Conservation (phyloP, 495 filamentous ascomycete species). For the Rusavskia elegans region DNA sequence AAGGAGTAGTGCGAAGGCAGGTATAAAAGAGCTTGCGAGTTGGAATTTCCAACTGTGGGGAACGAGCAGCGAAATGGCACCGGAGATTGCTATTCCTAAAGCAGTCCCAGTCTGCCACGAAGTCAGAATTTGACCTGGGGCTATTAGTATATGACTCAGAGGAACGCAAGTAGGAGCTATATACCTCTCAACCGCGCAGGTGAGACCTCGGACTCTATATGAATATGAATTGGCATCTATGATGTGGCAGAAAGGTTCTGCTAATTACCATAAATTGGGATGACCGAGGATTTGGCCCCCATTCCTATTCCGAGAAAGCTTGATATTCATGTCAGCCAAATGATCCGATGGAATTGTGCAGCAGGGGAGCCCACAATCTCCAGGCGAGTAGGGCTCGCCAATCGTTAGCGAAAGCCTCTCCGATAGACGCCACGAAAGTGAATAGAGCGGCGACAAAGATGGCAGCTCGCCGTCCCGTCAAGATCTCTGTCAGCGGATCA, state of each 20-base stretch:
- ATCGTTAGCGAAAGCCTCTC: conserved; percentile 4
- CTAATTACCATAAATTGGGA: background rate
- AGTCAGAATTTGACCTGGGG: conserved; percentile 1
- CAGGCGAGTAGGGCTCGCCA: conserved; percentile 8
- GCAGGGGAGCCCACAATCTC: background rate
- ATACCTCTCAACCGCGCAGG: conserved; percentile 9
- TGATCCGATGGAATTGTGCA: background rate
- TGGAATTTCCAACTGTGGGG: conserved; percentile 6
- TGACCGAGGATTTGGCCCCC: conserved; percentile 11
- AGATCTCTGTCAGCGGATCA: conserved; percentile 12
- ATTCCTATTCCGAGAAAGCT: conserved; percentile 10
- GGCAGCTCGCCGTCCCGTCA: conserved; percentile 9
- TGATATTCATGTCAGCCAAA: background rate
- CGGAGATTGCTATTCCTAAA: conserved; percentile 6
- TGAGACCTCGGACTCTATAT: conserved; percentile 8
- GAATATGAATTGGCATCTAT: background rate
- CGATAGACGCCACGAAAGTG: conserved; percentile 6
- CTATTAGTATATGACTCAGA: background rate
- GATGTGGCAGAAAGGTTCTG: background rate
- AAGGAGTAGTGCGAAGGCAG: conserved; percentile 6
- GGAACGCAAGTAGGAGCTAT: background rate
- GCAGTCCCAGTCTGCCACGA: conserved; percentile 6
- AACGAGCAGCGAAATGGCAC: background rate
- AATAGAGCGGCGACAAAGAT: conserved; percentile 10
- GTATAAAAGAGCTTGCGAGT: conserved; percentile 6